Evolutionary conservation across 805 yeast species (phyloP).

Genomic region (Isabelozyma pseudorhagii): DNA sequence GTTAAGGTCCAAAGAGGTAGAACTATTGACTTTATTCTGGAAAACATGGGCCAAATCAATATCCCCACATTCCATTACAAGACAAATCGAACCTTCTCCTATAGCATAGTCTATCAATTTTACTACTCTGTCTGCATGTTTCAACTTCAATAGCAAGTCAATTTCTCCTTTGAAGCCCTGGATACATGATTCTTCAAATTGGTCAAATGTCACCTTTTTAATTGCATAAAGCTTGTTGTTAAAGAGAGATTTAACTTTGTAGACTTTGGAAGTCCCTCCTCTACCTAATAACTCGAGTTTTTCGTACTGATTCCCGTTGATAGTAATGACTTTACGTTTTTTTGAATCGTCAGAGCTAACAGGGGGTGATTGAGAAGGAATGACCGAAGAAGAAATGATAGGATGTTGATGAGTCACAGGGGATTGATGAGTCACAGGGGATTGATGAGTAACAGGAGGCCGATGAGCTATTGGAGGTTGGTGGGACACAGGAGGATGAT

Average conservation of each 20-base stretch:
- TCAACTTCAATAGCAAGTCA: constrained; percentile 60
- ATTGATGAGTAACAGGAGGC: background rate
- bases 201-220: constrained; percentile 77
- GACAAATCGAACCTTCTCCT: constrained; percentile 55
- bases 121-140: constrained; percentile 68
- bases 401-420: background rate
- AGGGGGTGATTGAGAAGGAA: constrained; percentile 1
- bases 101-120: constrained; percentile 72
- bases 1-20: constrained; percentile 52
- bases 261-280: constrained; percentile 93
- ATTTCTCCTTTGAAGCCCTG: constrained; percentile 89
- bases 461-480: background rate
- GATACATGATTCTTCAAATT: constrained; percentile 71
- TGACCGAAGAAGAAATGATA: background rate
- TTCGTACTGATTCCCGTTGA: constrained; percentile 65
- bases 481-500: background rate
- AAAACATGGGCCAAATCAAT: constrained; percentile 83
- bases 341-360: constrained; percentile 12
- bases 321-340: constrained; percentile 25
- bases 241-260: constrained; percentile 58
- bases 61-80: constrained; percentile 96
- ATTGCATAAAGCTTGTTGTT: constrained; percentile 68
- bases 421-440: background rate
- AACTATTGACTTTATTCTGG: constrained; percentile 48
- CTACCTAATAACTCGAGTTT: constrained; percentile 77